Evolutionary conservation across 2,329 filamentous ascomycete genomes (phyloP), one percentile per base, ranked within the genome.

Genomic region (Epichloe bromicola): DNA sequence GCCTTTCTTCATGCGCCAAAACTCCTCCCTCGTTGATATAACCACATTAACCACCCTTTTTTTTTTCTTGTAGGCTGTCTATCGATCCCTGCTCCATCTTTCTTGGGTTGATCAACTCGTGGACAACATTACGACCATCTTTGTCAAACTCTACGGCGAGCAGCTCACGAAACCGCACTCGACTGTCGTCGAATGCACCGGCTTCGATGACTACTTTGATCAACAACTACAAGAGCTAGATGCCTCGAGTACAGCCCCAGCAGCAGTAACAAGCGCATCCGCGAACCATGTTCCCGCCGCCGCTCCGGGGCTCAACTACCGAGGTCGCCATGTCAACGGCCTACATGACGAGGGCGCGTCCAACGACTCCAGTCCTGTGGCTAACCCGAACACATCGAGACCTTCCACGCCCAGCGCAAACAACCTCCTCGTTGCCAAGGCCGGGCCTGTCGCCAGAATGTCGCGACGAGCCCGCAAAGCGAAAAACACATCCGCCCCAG

Each of bases 21-120:
- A 23, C 26, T 41, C 10, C 4, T 33, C 23, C 12, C 19, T 20
- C 12, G 10, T 33, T 42, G 34, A 36, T 12, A 3, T 7, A n/a
- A 11, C 19, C 7, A 5, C 12, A 2, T 19, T 30, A 2, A 30
- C 30, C 30, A 30, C 30, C 30, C 8, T 30, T 4, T 20, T 33
- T 19, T 19, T 19, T 40, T 30, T 11, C 30, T 8, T 33, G 12
- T 62, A 95, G 89, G 93, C 91, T 57, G 93, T 98, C 57, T 98
- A 98, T 68, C 87, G 95, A 65, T 96, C 90, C 39, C 80, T 98
- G 34, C 78, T 98, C 33, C 90, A 96, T 67, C 79, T 98, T 8
- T 90, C 87, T 12, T 98, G 94, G 93, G 88, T 97, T 57, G 93
- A 98, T 68, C 89, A 93, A 66, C 83, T 98, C 46, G 82, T 98